A percentile compares a stretch with the other conserved stretches of the same genome.
phyloP scores from a whole-genome alignment of 2,329 filamentous ascomycete genomes.

The Arthrobotrys conoides region DNA sequence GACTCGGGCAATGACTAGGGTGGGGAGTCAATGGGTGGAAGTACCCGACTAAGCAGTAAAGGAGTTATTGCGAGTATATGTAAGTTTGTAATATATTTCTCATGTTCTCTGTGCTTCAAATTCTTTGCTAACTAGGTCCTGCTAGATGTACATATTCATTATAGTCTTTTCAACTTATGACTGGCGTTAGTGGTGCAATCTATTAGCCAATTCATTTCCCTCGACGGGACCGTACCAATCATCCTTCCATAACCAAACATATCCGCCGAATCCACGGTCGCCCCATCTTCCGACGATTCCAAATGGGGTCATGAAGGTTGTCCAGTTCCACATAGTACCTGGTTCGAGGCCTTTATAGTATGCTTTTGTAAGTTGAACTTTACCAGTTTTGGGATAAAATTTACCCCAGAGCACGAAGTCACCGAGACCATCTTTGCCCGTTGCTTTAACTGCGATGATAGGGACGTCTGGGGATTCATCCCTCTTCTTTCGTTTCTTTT shows the following conservation, averaged over 20 bases:
- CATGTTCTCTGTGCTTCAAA: background rate
- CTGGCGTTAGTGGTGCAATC: constrained; percentile 15
- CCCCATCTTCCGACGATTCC: constrained; percentile 55
- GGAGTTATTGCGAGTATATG: constrained; percentile 11
- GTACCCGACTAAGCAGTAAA: constrained; percentile 22
- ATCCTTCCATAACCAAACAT: constrained; percentile 57
- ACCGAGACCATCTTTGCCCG: constrained; percentile 23
- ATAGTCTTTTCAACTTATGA: background rate
- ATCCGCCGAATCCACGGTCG: constrained; percentile 13
- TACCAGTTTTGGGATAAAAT: constrained; percentile 40
- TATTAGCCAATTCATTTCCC: constrained; percentile 20
- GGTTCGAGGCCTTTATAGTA: constrained; percentile 9
- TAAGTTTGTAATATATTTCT: constrained; percentile 7
- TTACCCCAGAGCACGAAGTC: constrained; percentile 40
- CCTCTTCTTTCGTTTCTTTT: background rate
- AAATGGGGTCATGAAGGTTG: constrained; percentile 53
- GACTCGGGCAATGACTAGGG: constrained; percentile 30
- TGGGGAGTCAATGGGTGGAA: constrained; percentile 58
- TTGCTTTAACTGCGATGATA: constrained; percentile 27
- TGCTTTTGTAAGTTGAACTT: constrained; percentile 32
- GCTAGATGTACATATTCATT: constrained; percentile 36
- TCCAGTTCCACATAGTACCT: constrained; percentile 36
- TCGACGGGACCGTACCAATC: constrained; percentile 33
- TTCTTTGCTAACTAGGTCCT: constrained; percentile 1
- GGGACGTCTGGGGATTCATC: constrained; percentile 1